phyloP scores from a whole-genome alignment of 306 rosid species.

The Cucumis hystrix region DNA sequence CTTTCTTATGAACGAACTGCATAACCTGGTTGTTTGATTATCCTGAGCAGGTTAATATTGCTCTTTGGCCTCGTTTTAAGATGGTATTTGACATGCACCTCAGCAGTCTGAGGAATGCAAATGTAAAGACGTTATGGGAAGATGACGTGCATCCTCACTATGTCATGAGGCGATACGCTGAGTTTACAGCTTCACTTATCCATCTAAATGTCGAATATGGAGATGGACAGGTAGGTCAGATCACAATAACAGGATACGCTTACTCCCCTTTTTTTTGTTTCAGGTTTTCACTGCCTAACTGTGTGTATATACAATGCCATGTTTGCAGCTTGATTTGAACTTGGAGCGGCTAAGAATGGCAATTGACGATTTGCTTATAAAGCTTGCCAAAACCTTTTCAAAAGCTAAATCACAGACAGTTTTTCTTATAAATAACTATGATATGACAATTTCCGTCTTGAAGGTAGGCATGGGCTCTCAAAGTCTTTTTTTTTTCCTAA shows the following conservation, averaged over 20 bases:
- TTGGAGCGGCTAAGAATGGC: constrained; percentile 95
- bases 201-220: constrained; percentile 84
- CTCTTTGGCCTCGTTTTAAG: constrained; percentile 96
- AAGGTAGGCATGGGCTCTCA: constrained; percentile 44
- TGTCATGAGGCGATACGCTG: constrained; percentile 95
- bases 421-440: constrained; percentile 92
- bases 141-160: constrained; percentile 98
- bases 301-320: not conserved
- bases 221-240: constrained; percentile 72
- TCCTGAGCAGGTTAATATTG: constrained; percentile 64
- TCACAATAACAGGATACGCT: not conserved
- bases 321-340: constrained; percentile 73
- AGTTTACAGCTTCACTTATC: constrained; percentile 89
- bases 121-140: constrained; percentile 85
- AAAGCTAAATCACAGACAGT: constrained; percentile 67
- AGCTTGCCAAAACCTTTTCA: constrained; percentile 80
- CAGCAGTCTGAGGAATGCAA: constrained; percentile 78
- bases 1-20: not conserved
- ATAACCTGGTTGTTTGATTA: constrained; percentile 13
- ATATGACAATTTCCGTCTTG: constrained; percentile 84
- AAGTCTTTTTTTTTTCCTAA: not conserved
- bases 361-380: constrained; percentile 79
- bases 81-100: constrained; percentile 96
- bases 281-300: not conserved
- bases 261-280: not conserved